Conservation (phyloP, 768 basidiomycete genomes). For the Lactarius akahatsu region DNA sequence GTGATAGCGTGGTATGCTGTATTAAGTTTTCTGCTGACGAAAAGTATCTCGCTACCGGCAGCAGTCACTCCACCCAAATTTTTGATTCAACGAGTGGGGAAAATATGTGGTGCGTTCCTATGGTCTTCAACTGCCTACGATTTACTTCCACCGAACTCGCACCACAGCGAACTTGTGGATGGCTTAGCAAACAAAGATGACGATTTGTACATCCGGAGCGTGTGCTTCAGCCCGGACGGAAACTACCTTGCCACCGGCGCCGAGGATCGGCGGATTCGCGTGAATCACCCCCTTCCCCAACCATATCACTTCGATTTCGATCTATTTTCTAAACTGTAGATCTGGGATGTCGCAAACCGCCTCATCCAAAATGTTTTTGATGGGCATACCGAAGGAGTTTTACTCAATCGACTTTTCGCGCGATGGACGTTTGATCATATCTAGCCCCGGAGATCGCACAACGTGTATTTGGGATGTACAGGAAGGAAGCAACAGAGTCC, state of each 20-base stretch:
- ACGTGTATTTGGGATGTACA: conserved; percentile 62
- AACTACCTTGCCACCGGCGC: conserved; percentile 76
- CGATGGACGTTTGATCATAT: conserved; percentile 85
- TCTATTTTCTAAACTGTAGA: conserved; percentile 43
- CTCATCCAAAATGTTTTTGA: conserved; percentile 77
- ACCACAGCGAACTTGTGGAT: conserved; percentile 68
- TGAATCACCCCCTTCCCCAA: conserved; percentile 38
- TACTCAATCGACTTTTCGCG: conserved; percentile 89
- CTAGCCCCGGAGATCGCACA: conserved; percentile 79
- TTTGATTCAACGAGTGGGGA: conserved; percentile 86
- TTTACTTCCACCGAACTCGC: background rate
- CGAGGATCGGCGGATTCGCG: conserved; percentile 90
- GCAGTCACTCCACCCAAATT: conserved; percentile 93
- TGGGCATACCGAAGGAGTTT: conserved; percentile 91
- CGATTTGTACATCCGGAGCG: conserved; percentile 87
- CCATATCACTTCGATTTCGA: background rate
- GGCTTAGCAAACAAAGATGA: conserved; percentile 66
- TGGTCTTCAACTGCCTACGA: background rate
- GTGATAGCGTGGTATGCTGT: conserved; percentile 73
- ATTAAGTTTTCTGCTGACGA: conserved; percentile 94
- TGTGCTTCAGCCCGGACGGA: conserved; percentile 74
- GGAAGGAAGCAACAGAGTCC: conserved; percentile 43
- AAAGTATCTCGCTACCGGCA: conserved; percentile 89
- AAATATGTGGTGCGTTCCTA: conserved; percentile 69
- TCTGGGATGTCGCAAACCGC: conserved; percentile 88